phyloP scores from a whole-genome alignment of 495 filamentous ascomycete species.

The Poronia punctata region DNA sequence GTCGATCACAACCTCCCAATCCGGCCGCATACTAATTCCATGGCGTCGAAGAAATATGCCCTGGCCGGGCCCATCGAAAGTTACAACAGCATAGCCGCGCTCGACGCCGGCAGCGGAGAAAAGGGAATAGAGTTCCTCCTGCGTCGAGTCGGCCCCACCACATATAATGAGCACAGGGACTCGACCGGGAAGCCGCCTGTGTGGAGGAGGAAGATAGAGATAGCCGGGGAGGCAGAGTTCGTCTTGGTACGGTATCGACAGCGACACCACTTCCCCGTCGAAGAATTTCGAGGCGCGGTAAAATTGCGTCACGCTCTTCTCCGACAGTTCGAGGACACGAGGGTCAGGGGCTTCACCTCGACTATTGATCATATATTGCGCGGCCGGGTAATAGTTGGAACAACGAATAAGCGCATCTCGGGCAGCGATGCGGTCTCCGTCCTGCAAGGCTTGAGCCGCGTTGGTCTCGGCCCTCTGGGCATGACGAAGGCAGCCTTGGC shows the following conservation, averaged over 20 bases:
- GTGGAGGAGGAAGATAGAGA: neutral
- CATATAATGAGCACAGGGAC: constrained; percentile 33
- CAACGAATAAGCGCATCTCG: constrained; percentile 22
- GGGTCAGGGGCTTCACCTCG: too few relatives aligned
- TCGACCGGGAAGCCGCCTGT: neutral
- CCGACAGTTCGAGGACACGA: too few relatives aligned
- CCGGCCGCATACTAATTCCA: constrained; percentile 26
- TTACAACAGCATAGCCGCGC: constrained; percentile 42
- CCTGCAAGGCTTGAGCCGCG: constrained; percentile 44
- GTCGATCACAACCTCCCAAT: constrained; percentile 23
- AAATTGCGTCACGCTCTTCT: too few relatives aligned
- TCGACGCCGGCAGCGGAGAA: constrained; percentile 11
- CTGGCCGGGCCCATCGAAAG: constrained; percentile 47
- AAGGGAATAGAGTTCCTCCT: constrained; percentile 44
- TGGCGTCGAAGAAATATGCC: constrained; percentile 30
- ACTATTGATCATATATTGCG: too few relatives aligned
- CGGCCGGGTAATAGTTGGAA: constrained; percentile 26
- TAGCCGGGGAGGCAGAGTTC: constrained; percentile 1
- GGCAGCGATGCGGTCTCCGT: constrained; percentile 15
- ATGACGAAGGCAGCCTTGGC: constrained; percentile 10
- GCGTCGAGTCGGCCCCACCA: constrained; percentile 35
- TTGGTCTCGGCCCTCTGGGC: constrained; percentile 20
- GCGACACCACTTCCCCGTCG: too few relatives aligned
- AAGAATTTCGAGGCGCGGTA: neutral
- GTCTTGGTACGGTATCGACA: too few relatives aligned